Evolutionary conservation across 352 stramenopile genomes (phyloP), one percentile per base, ranked within the genome.

Genomic region (Phytophthora crassamura): DNA sequence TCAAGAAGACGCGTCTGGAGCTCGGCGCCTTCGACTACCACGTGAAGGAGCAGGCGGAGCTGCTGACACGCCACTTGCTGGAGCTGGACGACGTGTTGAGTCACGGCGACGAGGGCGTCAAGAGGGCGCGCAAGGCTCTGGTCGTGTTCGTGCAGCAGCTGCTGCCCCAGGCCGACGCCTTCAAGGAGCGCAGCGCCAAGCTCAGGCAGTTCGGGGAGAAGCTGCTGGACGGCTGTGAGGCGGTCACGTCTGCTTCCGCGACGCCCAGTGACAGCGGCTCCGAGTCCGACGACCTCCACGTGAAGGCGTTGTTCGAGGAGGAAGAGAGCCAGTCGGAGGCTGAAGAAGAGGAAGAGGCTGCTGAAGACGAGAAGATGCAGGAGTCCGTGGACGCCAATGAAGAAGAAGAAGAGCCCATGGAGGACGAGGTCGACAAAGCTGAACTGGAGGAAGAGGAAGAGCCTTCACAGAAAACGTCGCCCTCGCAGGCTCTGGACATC

Each of bases 51-150:
- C 82, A 88, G 59, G 74, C 67, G 16, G 82, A 91, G 69, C 64
- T 87, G 41, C 72, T 91, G 2, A 91, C 82, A 8, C 77, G 75
- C 4, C 64, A 79, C 28, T 59, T 91, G 36, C 74, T 75, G 33
- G 69, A 88, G 16, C 59, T 91, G 49, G 82, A 91, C 69, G 67
- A 81, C 22, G 77, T 91, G n/a, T 36, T 89, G 46, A 91, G 82
- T 67, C 64, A 80, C 55, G 82, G 82, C 28, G 72, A 89, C 59
- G 43, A 32, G 9, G 63, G 77, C 11, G 69, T 91, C 63, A 86
- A 86, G 65, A 64, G 54, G 11, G 45, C 71, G 12, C 78, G 82
- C 18, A 91, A 91, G 71, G 67, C 76, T 11, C 39, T 86, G 9
- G 82, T 91, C 11, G 40, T 85, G 28, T 43, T 52, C 20, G 77